Evolutionary conservation across 176 grass and related monocot species (phyloP), one percentile per base, ranked within the genome.

Genomic region (Coix lacrymajobi): DNA sequence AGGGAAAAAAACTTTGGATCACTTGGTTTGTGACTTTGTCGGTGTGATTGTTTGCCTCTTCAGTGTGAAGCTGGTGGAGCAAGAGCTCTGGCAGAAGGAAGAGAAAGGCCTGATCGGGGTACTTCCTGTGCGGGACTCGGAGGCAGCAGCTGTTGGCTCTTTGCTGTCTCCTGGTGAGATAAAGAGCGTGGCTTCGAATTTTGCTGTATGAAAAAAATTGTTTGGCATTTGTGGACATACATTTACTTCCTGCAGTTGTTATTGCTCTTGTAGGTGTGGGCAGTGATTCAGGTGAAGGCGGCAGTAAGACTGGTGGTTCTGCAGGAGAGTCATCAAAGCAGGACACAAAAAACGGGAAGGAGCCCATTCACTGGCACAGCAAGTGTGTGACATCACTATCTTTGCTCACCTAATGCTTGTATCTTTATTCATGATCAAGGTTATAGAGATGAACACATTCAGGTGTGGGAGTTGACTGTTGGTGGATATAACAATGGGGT

Each of bases 11-110:
- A 32, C 37, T 73, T 74, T 78, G 28, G 26, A 31, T 58, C 37
- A 61, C 40, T 71, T 76, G 28, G 39, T 17, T 65, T 62, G 17
- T 79, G 78, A 66, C 36, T 71, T 81, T 4, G 43, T 73, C 16
- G 41, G 37, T 70, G 26, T 45, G 28, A 6, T 60, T 83, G 26
- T 56, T 81, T 76, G 13, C 44, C 3, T 34, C 31, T 91, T 75
- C 91, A 99, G 96, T 78, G 96, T 99, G 64, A 99, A 96, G 87
- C 57, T 99, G 62, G 96, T 99, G 49, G 96, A 99, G 78, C 96
- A 99, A 86, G 96, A 99, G 79, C 85, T 99, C 30, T 99, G 96
- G 96, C 96, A 99, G 69, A 88, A 84, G 79, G 96, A 93, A 73
- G 93, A 99, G 73, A 98, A 92, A 77, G 96, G 96, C 69, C 85